Base-by-base conservation (phyloP, 495 filamentous ascomycete genomes). In the Jackrogersella minutella region DNA sequence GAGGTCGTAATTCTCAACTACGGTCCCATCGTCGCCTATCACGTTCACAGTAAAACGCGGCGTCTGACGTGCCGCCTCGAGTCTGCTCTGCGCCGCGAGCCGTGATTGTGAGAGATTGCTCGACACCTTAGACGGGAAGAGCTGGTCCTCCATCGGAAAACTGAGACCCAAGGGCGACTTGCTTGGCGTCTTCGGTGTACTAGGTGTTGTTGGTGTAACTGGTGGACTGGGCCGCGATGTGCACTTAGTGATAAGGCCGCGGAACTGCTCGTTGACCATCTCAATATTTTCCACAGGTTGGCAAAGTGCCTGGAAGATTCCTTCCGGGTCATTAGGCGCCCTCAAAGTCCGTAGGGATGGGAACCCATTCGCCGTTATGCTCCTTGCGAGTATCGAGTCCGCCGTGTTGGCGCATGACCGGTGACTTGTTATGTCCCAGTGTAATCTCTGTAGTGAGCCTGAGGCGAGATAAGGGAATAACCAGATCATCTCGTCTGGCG, bases 361-460 rank as follows among this genome's bases (percentile, higher is more conserved):
- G 69, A 97, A 94, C 3, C 89, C 90, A 9, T 78, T 80, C 13
- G 83, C 82, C 2, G 81, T 75, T 53, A 97, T 93, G 49, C 88
- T 89, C 61, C 83, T 84, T 13, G 91, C 90, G 33, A 97, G 84
- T 56, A 92, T 86, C 5, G 77, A 81, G 59, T 92, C 92, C 8
- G 92, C 90, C 16, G 68, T 59, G 33, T 78, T 81, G 19, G 79
- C 73, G 14, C 71, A 64, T 10, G 74, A 62, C 5, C 78, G 73
- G 11, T 80, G 71, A 58, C 79, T 77, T 0, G 89, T 85, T 22
- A 93, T 85, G 69, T 96, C 91, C 93, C 93, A 95, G 76, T 95
- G 91, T 11, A 95, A 78, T 52, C 85, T 86, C 58, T 86, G 78
- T 0, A 96, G 82, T 16, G 82, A 86, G 0, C 77, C 73, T 0